These are phyloP conservation scores for Kingdonia uniflora DNA, from an alignment of 164 flowering plant species.

Conservation along the genomic window DNA sequence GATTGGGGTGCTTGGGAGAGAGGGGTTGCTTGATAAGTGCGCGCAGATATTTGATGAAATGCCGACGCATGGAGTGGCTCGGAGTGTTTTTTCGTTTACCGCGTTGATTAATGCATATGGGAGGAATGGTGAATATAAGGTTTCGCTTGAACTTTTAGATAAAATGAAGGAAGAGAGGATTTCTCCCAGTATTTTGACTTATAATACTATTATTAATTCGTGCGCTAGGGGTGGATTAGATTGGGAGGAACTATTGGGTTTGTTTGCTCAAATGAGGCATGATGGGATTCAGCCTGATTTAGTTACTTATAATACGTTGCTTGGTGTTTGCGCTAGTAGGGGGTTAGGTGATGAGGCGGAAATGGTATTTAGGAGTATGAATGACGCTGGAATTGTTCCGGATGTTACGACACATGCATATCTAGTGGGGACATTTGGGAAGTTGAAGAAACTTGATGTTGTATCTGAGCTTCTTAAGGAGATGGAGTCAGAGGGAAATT, in stretches of 20 bases:
- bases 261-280: slow-evolving; percentile 92
- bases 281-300: slow-evolving; percentile 87
- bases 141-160: slow-evolving; percentile 53
- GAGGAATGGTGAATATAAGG: slow-evolving; percentile 60
- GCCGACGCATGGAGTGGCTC: slow-evolving; percentile 51
- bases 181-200: slow-evolving; percentile 62
- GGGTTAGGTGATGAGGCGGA: slow-evolving; percentile 85
- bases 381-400: slow-evolving; percentile 77
- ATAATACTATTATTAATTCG: slow-evolving; percentile 73
- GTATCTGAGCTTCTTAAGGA: slow-evolving; percentile 66
- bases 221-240: slow-evolving; percentile 90
- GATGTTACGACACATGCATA: slow-evolving; percentile 67
- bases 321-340: slow-evolving; percentile 65
- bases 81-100: slow-evolving; percentile 64
- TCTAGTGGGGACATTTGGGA: slow-evolving; percentile 77
- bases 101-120: slow-evolving; percentile 86
- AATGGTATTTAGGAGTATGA: slow-evolving; percentile 92
- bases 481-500: slow-evolving; percentile 68
- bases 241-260: slow-evolving; percentile 87
- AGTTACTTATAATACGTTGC: slow-evolving; percentile 78
- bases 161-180: slow-evolving; percentile 70
- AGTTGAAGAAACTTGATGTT: slow-evolving; percentile 53
- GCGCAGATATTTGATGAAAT: slow-evolving; percentile 80
- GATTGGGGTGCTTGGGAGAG: slow-evolving; percentile 75
- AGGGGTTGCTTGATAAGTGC: slow-evolving; percentile 72